A percentile compares a stretch with the other conserved stretches of the same genome.
Conservation (phyloP, 192 early-diverging fungal genomes). For the Gamsiella multidivaricata region DNA sequence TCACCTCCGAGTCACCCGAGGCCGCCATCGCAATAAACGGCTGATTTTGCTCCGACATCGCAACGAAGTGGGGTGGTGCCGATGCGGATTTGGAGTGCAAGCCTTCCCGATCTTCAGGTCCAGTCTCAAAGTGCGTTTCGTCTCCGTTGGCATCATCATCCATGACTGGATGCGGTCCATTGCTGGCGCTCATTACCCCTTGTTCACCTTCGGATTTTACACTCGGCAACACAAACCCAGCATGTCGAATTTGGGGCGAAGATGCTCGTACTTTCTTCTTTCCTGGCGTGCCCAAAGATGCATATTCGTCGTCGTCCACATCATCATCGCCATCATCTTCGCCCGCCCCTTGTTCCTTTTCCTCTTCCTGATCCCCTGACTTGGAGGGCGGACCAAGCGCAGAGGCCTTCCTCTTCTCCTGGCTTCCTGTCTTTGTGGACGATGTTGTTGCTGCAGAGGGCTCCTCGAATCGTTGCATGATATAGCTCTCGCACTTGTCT, state of each 20-base stretch:
- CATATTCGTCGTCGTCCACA: slow-evolving; percentile 25
- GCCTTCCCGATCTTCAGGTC: not conserved
- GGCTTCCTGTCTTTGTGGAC: not conserved
- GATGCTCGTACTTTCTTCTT: slow-evolving; percentile 4
- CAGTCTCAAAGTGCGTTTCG: not conserved
- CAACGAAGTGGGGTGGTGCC: slow-evolving; percentile 1
- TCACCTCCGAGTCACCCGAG: slow-evolving; percentile 2
- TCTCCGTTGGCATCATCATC: not conserved
- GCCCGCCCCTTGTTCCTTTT: not conserved
- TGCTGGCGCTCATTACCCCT: not conserved
- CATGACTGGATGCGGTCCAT: not conserved
- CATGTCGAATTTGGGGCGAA: slow-evolving; percentile 31
- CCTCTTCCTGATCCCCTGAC: not conserved
- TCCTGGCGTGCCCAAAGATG: slow-evolving; percentile 32
- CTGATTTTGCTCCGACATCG: not conserved
- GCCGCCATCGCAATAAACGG: not conserved
- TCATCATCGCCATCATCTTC: slow-evolving; percentile 14
- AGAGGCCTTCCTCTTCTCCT: slow-evolving; percentile 9
- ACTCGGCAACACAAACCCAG: slow-evolving; percentile 9
- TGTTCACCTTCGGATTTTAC: not conserved
- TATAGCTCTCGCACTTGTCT: slow-evolving; percentile 76
- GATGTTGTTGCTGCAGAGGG: not conserved
- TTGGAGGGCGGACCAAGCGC: not conserved
- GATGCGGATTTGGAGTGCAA: not conserved
- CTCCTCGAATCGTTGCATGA: slow-evolving; percentile 74